These are phyloP conservation scores for Acacia crassicarpa DNA, from an alignment of 306 rosid species.

Conservation along the genomic window DNA sequence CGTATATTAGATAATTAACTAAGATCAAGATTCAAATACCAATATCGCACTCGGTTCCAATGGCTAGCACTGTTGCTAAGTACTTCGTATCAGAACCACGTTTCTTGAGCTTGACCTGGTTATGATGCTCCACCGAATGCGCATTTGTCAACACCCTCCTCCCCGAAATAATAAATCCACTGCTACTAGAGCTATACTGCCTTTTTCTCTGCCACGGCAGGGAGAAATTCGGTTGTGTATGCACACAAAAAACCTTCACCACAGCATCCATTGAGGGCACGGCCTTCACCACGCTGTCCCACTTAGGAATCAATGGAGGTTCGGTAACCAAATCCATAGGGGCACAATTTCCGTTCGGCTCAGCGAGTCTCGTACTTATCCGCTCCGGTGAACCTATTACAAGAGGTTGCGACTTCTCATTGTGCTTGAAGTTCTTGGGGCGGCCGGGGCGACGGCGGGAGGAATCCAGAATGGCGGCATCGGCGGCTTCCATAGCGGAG, in stretches of 20 bases:
- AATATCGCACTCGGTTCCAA: conserved; percentile 84
- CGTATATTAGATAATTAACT: not conserved
- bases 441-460: conserved; percentile 30
- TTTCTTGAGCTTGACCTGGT: conserved; percentile 89
- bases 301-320: conserved; percentile 38
- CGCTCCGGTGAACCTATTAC: not conserved
- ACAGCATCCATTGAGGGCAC: conserved; percentile 78
- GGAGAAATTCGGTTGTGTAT: conserved; percentile 85
- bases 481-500: not conserved
- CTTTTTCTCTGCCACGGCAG: conserved; percentile 94
- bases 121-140: conserved; percentile 85
- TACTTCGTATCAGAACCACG: conserved; percentile 87
- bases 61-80: conserved; percentile 74
- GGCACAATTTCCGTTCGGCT: conserved; percentile 46
- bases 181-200: conserved; percentile 83
- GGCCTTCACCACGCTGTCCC: conserved; percentile 42
- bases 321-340: not conserved
- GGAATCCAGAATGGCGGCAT: conserved; percentile 8
- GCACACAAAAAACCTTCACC: conserved; percentile 81
- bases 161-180: conserved; percentile 70
- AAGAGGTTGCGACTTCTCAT: not conserved
- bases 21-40: conserved; percentile 26
- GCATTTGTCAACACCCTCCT: conserved; percentile 83
- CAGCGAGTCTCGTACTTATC: conserved; percentile 49
- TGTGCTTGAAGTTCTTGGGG: not conserved